A percentile compares a stretch with the other conserved stretches of the same genome.
Evolutionary conservation across 805 yeast species (phyloP).

Genomic region (Candida awuae): DNA sequence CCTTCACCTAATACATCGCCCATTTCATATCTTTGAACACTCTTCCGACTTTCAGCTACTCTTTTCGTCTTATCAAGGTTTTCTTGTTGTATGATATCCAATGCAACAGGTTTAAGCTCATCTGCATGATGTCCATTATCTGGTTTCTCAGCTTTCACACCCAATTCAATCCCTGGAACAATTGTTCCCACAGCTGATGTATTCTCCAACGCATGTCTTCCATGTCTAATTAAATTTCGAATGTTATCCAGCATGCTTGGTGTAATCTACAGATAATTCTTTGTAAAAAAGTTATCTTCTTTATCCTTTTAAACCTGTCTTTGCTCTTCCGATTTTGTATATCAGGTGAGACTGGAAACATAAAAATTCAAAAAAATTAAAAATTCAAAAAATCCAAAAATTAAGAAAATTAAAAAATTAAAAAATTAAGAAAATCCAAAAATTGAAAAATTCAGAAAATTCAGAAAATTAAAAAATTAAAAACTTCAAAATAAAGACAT

Average conservation of each 20-base stretch:
- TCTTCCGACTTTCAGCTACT: slow-evolving; percentile 17
- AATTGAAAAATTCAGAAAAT: too few species aligned
- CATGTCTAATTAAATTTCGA: slow-evolving; percentile 37
- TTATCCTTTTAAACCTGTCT: too few species aligned
- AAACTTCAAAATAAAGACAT: too few species aligned
- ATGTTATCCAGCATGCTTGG: slow-evolving; percentile 25
- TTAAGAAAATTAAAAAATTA: too few species aligned
- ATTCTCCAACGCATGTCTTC: slow-evolving; percentile 28
- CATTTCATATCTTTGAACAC: slow-evolving; percentile 34
- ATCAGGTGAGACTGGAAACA: too few species aligned
- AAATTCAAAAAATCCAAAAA: too few species aligned
- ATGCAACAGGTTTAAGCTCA: slow-evolving; percentile 27
- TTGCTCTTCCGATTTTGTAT: too few species aligned
- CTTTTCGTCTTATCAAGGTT: slow-evolving; percentile 17
- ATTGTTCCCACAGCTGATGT: neutral
- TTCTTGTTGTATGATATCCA: slow-evolving; percentile 28
- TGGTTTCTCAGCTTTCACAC: slow-evolving; percentile 4
- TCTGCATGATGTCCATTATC: slow-evolving; percentile 13
- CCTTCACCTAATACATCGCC: slow-evolving; percentile 51
- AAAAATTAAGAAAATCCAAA: too few species aligned
- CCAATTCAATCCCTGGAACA: neutral
- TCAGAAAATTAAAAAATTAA: too few species aligned
- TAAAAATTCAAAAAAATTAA: too few species aligned
- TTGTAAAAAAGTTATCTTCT: neutral
- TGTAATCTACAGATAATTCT: neutral